A percentile compares a stretch with the other conserved stretches of the same genome.
phyloP scores from a whole-genome alignment of 441 rosid genomes.

The Gossypium lobatum region DNA sequence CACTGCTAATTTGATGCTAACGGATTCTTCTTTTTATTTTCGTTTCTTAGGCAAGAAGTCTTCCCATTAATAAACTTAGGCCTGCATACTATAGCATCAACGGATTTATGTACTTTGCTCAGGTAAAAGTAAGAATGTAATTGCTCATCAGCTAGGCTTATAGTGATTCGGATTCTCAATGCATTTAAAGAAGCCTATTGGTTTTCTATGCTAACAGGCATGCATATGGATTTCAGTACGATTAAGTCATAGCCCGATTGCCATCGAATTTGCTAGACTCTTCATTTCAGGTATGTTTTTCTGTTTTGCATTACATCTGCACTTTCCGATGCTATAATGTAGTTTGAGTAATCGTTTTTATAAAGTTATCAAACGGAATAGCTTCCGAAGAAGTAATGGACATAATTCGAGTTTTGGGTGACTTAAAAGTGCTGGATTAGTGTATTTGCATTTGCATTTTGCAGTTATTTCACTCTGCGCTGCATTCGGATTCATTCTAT shows the following conservation, averaged over 20 bases:
- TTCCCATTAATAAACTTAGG: constrained; percentile 48
- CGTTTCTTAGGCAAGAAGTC: constrained; percentile 48
- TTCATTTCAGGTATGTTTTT: constrained; percentile 44
- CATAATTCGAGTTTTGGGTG: neutral
- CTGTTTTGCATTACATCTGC: neutral
- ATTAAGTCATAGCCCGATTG: constrained; percentile 28
- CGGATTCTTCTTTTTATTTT: neutral
- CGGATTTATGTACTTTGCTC: constrained; percentile 38
- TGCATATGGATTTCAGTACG: constrained; percentile 52
- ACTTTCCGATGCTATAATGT: neutral
- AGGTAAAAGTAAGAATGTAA: constrained; percentile 28
- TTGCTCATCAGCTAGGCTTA: neutral
- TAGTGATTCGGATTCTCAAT: neutral
- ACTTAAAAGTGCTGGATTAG: neutral
- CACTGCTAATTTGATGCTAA: neutral
- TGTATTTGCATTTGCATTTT: neutral
- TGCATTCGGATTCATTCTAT: constrained; percentile 53
- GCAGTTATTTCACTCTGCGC: constrained; percentile 45
- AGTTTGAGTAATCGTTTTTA: neutral
- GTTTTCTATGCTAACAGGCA: constrained; percentile 23
- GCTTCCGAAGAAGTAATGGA: constrained; percentile 5
- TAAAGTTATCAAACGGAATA: neutral
- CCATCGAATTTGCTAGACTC: constrained; percentile 37
- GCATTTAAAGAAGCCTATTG: neutral
- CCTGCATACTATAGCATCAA: constrained; percentile 39